Evolutionary conservation across 1,284 basidiomycete genomes (phyloP).

Genomic region (Cutaneotrichosporon cyanovorans): DNA sequence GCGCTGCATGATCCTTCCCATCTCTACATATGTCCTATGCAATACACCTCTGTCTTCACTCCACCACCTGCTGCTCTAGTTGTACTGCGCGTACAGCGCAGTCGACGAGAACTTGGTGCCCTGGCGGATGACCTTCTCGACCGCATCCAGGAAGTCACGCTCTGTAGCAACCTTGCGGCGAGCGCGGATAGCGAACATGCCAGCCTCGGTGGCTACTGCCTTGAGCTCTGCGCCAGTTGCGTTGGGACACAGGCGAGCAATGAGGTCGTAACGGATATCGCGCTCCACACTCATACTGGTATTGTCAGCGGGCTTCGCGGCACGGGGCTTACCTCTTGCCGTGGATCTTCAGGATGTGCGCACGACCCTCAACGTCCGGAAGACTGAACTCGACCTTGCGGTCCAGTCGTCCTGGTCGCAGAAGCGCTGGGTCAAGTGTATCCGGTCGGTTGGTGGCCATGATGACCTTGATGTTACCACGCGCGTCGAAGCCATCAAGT

Average conservation of each 20-base stretch:
- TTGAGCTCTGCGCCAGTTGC: conserved; percentile 96
- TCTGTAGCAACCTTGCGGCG: conserved; percentile 95
- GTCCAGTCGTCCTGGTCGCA: conserved; percentile 93
- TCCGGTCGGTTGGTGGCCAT: conserved; percentile 99
- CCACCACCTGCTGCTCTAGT: conserved; percentile 18
- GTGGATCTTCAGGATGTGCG: conserved; percentile 95
- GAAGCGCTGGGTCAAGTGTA: conserved; percentile 91
- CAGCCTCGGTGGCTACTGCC: conserved; percentile 96
- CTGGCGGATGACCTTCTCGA: conserved; percentile 96
- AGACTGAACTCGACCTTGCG: conserved; percentile 91
- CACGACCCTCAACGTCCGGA: conserved; percentile 92
- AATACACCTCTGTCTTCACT: conserved; percentile 3
- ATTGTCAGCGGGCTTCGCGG: conserved; percentile 1
- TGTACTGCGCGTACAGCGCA: conserved; percentile 50
- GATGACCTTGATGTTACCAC: conserved; percentile 98
- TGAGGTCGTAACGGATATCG: conserved; percentile 95
- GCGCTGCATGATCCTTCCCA: too few relatives aligned
- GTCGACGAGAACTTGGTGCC: conserved; percentile 94
- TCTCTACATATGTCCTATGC: conserved; percentile 1
- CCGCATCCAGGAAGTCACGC: conserved; percentile 93
- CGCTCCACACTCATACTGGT: conserved; percentile 92
- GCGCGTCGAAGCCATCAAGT: conserved; percentile 93
- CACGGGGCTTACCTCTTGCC: conserved; percentile 65
- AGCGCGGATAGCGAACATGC: conserved; percentile 98
- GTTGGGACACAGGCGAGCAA: conserved; percentile 93